These are phyloP conservation scores for Claviceps cyperi DNA, from an alignment of 2,329 filamentous ascomycete genomes.

Conservation along the genomic window DNA sequence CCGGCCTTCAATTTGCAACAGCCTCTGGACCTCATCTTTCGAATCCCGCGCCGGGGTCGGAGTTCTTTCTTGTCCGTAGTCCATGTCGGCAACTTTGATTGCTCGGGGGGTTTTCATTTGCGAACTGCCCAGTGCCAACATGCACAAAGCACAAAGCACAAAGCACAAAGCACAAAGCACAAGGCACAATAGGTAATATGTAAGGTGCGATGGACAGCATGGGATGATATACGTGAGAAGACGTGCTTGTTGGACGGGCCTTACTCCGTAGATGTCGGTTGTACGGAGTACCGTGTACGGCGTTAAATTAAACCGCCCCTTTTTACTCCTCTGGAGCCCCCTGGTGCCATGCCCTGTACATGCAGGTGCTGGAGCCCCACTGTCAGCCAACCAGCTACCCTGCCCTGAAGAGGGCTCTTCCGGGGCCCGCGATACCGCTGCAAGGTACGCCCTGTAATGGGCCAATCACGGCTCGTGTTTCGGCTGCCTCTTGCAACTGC, in stretches of 20 bases:
- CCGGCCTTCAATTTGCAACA: not conserved
- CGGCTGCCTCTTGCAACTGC: not conserved
- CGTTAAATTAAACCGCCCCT: constrained; percentile 4
- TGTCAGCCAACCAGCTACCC: not conserved
- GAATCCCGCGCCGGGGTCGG: not conserved
- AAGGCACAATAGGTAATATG: no score
- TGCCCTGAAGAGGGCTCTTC: constrained; percentile 1
- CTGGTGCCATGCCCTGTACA: not conserved
- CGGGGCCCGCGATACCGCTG: constrained; percentile 1
- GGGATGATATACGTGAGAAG: no score
- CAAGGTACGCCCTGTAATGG: constrained; percentile 2
- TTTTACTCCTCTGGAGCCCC: not conserved
- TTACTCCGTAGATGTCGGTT: not conserved
- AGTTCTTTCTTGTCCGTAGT: not conserved
- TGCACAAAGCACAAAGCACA: no score
- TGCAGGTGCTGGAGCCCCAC: not conserved
- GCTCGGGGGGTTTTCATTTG: no score
- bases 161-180: no score
- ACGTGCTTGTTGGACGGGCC: no score
- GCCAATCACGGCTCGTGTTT: not conserved
- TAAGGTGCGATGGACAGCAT: no score
- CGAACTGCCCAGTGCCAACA: no score
- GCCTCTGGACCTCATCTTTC: not conserved
- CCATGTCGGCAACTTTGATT: not conserved
- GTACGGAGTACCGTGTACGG: no score